A percentile compares a stretch with the other conserved stretches of the same genome.
Conservation (phyloP, 495 filamentous ascomycete species). For the Cercophora sp. region DNA sequence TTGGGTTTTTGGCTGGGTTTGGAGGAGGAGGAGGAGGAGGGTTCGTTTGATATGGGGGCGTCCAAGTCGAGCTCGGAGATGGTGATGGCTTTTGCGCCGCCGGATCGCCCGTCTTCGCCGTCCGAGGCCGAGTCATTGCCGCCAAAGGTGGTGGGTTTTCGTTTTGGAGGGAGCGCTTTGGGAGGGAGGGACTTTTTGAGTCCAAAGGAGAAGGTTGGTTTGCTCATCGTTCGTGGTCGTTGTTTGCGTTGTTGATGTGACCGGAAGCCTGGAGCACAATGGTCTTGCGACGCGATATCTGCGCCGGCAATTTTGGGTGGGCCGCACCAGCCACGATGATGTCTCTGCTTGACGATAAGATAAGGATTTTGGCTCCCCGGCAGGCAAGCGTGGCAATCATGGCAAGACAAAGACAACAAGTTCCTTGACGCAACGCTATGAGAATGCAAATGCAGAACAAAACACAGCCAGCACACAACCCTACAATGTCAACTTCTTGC, state of each 20-base stretch:
- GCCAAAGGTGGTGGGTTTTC: constrained; percentile 27
- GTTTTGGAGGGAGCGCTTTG: constrained; percentile 16
- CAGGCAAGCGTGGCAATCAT: constrained; percentile 13
- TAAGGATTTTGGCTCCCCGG: constrained; percentile 2
- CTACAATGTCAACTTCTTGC: constrained; percentile 46
- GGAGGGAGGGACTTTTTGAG: constrained; percentile 17
- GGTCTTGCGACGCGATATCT: not conserved
- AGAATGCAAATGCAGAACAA: no score
- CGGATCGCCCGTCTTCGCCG: constrained; percentile 12
- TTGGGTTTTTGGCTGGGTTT: constrained; percentile 35
- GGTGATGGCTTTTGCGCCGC: constrained; percentile 10
- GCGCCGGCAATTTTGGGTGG: not conserved
- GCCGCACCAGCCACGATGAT: constrained; percentile 1
- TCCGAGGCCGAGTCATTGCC: constrained; percentile 24
- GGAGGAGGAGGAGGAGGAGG: no score
- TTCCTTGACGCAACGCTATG: no score
- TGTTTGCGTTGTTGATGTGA: no score
- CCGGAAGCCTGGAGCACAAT: no score
- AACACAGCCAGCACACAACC: not conserved
- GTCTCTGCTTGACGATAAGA: constrained; percentile 10
- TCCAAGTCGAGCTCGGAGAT: constrained; percentile 24
- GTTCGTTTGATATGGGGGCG: not conserved
- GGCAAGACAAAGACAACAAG: no score
- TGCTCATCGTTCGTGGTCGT: constrained; percentile 9
- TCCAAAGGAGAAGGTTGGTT: constrained; percentile 11